Evolutionary conservation across 2,329 filamentous ascomycete species (phyloP), one percentile per base, ranked within the genome.

Genomic region (Onygenales sp.): DNA sequence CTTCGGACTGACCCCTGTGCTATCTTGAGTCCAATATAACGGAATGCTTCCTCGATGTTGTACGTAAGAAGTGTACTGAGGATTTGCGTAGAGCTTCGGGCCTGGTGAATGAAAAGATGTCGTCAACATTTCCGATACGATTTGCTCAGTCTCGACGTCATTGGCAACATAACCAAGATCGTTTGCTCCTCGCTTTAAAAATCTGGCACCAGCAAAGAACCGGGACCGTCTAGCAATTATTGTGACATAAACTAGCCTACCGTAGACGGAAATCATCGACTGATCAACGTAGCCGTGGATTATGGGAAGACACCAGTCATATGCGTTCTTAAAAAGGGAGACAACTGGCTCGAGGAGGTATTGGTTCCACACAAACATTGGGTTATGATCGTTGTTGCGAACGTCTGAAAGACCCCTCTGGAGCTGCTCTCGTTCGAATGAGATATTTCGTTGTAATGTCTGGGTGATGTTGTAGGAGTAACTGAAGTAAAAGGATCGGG

Each of bases 361-460:
- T 60, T 88, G 83, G 62, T 98, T 98, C 93, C 93, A 98, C 2
- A 97, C 87, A 66, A 98, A 98, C 93, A 98, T 98, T 41, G 86
- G 82, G 63, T 96, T 95, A 66, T 86, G 86, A 65, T 96, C 94
- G 63, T 85, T 85, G 60, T 90, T 82, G 35, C 81, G 78, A 6
- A 79, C 76, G 32, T 81, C 78, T 2, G 80, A 74, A 10, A 78
- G 71, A 1, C 87, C 88, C 56, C 83, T 76, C 33, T 82, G 78
- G 49, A 95, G 71, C 2, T 85, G 83, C 48, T 81, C 77, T 41
- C 93, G 81, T 69, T 96, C 90, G 35, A 83, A 80, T 17, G 84
- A 85, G 56, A 98, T 90, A 63, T 98, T 98, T 64, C 92, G 84
- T 68, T 98, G 93, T 46, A 98, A 75, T 1, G 90, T 95, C 52